These are phyloP conservation scores for Euphorbia lathyris DNA, from an alignment of 345 rosid genomes.

Conservation along the genomic window DNA sequence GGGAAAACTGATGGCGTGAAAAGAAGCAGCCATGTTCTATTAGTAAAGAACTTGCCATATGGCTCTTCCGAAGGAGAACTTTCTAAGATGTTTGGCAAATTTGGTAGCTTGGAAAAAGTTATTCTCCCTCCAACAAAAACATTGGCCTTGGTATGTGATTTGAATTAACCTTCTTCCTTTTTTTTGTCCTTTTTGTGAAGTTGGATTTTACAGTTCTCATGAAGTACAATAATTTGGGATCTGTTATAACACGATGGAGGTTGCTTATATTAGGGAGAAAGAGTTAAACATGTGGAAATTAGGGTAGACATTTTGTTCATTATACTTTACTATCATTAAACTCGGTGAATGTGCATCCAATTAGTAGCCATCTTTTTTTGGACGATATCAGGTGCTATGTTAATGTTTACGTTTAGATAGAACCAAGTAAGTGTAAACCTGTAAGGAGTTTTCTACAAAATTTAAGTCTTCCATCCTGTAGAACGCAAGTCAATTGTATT, in stretches of 20 bases:
- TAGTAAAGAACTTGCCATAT: conserved; percentile 90
- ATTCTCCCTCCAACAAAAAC: conserved; percentile 87
- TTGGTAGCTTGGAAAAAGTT: conserved; percentile 78
- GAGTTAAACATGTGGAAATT: neutral
- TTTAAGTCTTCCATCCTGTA: neutral
- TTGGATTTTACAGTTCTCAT: neutral
- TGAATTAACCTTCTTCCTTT: neutral
- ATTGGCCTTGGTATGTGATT: conserved; percentile 68
- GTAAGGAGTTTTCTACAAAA: neutral
- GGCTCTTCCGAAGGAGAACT: conserved; percentile 82
- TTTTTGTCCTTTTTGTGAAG: neutral
- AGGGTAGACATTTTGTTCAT: neutral
- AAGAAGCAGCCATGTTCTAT: conserved; percentile 78
- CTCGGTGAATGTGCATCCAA: neutral
- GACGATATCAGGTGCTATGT: neutral
- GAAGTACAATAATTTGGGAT: no score
- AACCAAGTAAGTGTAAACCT: neutral
- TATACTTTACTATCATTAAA: neutral
- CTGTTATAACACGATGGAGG: no score
- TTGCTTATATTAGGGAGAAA: no score
- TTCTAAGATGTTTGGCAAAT: conserved; percentile 74
- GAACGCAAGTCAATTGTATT: neutral
- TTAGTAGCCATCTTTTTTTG: neutral
- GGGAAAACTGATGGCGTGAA: conserved; percentile 53
- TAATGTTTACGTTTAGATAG: neutral